phyloP scores from a whole-genome alignment of 768 basidiomycete genomes.

The Naematelia aurantialba region DNA sequence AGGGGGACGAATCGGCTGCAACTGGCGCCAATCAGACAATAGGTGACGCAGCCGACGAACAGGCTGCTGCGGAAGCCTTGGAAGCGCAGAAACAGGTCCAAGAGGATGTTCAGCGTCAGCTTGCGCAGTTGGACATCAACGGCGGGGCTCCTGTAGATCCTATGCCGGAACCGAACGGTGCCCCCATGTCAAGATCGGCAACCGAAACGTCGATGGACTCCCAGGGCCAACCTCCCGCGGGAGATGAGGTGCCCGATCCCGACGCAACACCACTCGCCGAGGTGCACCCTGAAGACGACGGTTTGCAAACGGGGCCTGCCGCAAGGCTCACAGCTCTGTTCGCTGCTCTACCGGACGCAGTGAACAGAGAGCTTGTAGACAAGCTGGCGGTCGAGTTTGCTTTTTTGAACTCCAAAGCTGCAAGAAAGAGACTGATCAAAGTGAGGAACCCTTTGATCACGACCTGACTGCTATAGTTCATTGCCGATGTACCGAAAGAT shows the following conservation, averaged over 20 bases:
- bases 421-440: conserved; percentile 83
- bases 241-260: background rate
- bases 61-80: conserved; percentile 30
- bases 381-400: conserved; percentile 94
- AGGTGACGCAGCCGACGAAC: background rate
- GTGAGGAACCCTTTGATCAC: conserved; percentile 51
- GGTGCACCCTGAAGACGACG: conserved; percentile 51
- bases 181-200: conserved; percentile 24
- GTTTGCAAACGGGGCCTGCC: conserved; percentile 79
- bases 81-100: conserved; percentile 53
- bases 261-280: background rate
- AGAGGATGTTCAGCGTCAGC: conserved; percentile 67
- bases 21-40: background rate
- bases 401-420: conserved; percentile 93
- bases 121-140: conserved; percentile 64
- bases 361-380: conserved; percentile 81
- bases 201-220: conserved; percentile 14
- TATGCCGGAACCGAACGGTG: background rate
- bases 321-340: conserved; percentile 87
- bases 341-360: conserved; percentile 87
- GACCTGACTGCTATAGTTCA: conserved; percentile 40
- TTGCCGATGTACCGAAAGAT: conserved; percentile 78
- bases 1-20: background rate
- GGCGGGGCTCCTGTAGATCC: background rate
- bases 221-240: background rate